A percentile compares a stretch with the other conserved stretches of the same genome.
phyloP scores from a whole-genome alignment of 331 rosid species.

The Phaseolus coccineus region DNA sequence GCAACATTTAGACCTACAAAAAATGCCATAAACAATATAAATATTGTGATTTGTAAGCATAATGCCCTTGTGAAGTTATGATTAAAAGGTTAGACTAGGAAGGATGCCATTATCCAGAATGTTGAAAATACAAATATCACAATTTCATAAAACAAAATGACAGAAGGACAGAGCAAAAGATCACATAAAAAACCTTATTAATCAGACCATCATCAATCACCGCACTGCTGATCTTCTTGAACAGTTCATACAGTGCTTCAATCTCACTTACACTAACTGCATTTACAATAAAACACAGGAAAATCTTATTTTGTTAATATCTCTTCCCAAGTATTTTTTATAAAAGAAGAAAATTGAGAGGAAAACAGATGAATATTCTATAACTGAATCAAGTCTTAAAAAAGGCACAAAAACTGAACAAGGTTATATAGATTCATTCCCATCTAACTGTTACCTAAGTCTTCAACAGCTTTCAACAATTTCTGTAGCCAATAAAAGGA shows the following conservation, averaged over 20 bases:
- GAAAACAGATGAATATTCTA: slow-evolving; percentile 9
- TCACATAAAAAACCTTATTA: slow-evolving; percentile 53
- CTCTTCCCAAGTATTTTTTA: neutral
- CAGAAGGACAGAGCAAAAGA: slow-evolving; percentile 12
- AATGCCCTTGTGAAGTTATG: neutral
- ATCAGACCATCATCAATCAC: slow-evolving; percentile 70
- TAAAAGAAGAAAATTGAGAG: slow-evolving; percentile 18
- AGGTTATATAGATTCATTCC: neutral
- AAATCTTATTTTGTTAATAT: neutral
- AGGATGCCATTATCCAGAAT: neutral
- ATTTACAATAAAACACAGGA: slow-evolving; percentile 29
- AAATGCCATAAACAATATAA: slow-evolving; percentile 21
- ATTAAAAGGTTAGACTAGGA: slow-evolving; percentile 8
- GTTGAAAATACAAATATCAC: slow-evolving; percentile 21
- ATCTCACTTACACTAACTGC: slow-evolving; percentile 78
- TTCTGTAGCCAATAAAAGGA: neutral
- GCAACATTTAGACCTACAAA: slow-evolving; percentile 26
- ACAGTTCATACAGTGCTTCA: slow-evolving; percentile 68
- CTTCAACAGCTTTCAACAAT: slow-evolving; percentile 29
- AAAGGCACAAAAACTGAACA: neutral
- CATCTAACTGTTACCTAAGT: slow-evolving; percentile 7
- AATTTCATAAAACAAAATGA: slow-evolving; percentile 19
- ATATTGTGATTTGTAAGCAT: neutral
- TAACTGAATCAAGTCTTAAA: slow-evolving; percentile 32
- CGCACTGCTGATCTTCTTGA: slow-evolving; percentile 73